Conservation (phyloP, 2,329 filamentous ascomycete genomes). For the Zelopaecilomyces penicillatus region DNA sequence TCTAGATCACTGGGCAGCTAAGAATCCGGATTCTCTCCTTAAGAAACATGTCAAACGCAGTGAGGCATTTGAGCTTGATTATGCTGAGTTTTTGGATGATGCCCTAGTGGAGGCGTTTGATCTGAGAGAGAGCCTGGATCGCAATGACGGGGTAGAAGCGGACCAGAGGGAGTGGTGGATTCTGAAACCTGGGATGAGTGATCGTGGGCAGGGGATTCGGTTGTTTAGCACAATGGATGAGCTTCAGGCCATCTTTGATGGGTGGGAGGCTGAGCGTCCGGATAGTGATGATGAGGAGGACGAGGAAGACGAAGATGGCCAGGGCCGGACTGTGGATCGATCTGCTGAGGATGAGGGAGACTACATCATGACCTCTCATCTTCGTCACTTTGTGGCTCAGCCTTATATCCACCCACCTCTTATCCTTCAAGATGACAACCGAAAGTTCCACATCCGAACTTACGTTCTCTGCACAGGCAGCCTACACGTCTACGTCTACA, state of each 20-base stretch:
- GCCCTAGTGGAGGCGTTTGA: conserved; percentile 86
- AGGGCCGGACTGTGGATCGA: conserved; percentile 21
- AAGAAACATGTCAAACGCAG: conserved; percentile 63
- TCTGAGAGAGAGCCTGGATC: conserved; percentile 65
- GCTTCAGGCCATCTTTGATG: conserved; percentile 80
- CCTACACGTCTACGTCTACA: conserved; percentile 78
- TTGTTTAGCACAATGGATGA: conserved; percentile 81
- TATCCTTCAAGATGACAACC: conserved; percentile 50
- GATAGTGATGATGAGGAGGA: conserved; percentile 60
- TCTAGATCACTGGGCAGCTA: conserved; percentile 75
- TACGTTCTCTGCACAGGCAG: conserved; percentile 79
- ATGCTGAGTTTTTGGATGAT: conserved; percentile 93
- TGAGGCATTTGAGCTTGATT: conserved; percentile 90
- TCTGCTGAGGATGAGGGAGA: conserved; percentile 30
- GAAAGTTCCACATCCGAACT: conserved; percentile 91
- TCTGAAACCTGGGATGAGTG: conserved; percentile 94
- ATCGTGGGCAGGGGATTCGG: conserved; percentile 85
- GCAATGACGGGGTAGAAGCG: conserved; percentile 40
- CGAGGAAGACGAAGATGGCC: conserved; percentile 27
- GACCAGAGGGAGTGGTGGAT: conserved; percentile 82
- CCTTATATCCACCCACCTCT: conserved; percentile 89
- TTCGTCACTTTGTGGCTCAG: conserved; percentile 93
- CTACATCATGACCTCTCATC: conserved; percentile 73
- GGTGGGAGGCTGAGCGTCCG: conserved; percentile 67
- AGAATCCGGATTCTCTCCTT: conserved; percentile 66